These are phyloP conservation scores for Xylariaceae sp. DNA, from an alignment of 2,329 filamentous ascomycete species.

Conservation along the genomic window DNA sequence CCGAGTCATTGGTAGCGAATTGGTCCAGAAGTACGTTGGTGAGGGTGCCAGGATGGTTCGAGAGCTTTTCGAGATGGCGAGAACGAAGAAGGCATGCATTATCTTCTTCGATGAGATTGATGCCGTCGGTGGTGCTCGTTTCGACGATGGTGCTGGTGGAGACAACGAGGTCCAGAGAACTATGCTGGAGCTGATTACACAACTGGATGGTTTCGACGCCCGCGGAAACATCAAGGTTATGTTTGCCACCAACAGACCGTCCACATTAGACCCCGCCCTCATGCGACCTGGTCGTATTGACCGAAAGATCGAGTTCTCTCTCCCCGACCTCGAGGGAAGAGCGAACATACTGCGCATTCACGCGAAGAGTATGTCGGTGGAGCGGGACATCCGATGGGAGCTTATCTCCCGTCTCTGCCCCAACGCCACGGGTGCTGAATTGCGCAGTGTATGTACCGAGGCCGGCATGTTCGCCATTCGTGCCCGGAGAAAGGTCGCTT, in stretches of 20 bases:
- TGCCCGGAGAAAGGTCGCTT: constrained; percentile 90
- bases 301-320: constrained; percentile 96
- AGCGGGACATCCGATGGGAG: constrained; percentile 98
- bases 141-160: constrained; percentile 92
- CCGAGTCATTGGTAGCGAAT: constrained; percentile 92
- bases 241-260: constrained; percentile 97
- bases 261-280: constrained; percentile 89
- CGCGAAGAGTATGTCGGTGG: constrained; percentile 99
- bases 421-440: constrained; percentile 92
- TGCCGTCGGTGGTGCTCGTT: constrained; percentile 89
- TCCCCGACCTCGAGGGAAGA: constrained; percentile 93
- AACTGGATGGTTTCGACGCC: constrained; percentile 93
- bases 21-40: constrained; percentile 98
- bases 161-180: constrained; percentile 98
- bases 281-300: constrained; percentile 98
- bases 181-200: constrained; percentile 96
- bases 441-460: constrained; percentile 95
- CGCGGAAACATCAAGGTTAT: constrained; percentile 99
- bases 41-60: constrained; percentile 98
- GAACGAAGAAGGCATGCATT: constrained; percentile 99
- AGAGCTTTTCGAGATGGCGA: constrained; percentile 98
- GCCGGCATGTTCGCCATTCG: constrained; percentile 98
- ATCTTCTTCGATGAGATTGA: constrained; percentile 99
- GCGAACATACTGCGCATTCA: constrained; percentile 98
- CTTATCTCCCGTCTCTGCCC: constrained; percentile 94